Evolutionary conservation across 139 green algal genomes (phyloP).

Genomic region (Chlorella ohadii): DNA sequence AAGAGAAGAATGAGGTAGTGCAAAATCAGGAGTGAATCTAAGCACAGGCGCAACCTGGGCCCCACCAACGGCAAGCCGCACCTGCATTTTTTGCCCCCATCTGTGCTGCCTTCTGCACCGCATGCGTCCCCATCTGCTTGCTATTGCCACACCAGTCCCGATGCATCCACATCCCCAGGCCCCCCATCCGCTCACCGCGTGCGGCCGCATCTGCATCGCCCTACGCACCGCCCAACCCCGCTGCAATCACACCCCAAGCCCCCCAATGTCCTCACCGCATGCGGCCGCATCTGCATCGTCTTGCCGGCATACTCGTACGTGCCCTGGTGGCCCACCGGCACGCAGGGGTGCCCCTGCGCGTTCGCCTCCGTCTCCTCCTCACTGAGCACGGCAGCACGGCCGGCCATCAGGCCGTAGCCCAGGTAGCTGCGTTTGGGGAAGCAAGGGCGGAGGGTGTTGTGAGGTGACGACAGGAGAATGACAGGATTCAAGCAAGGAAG

Average conservation of each 20-base stretch:
- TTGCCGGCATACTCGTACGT: conserved; percentile 71
- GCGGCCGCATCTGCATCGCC: no score
- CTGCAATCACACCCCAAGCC: neutral
- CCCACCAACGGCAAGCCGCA: neutral
- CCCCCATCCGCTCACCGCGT: neutral
- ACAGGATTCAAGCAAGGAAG: no score
- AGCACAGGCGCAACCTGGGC: no score
- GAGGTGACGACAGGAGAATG: neutral
- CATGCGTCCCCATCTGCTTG: no score
- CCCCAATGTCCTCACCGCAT: neutral
- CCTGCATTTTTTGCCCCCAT: neutral
- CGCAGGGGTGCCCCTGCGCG: conserved; percentile 72
- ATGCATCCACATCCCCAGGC: neutral
- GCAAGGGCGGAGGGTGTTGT: neutral
- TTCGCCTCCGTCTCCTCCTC: conserved; percentile 35
- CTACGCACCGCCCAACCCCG: no score
- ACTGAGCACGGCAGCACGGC: conserved; percentile 85
- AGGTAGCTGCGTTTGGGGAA: conserved; percentile 79
- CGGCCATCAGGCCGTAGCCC: conserved; percentile 97
- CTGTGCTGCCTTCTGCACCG: no score
- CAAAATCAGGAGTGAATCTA: no score
- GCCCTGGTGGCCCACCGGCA: conserved; percentile 61
- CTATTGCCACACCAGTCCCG: no score
- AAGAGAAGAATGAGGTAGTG: no score
- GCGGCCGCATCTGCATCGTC: conserved; percentile 38